Evolutionary conservation across 139 green algal genomes (phyloP).

Genomic region (Pleodorina starrii): DNA sequence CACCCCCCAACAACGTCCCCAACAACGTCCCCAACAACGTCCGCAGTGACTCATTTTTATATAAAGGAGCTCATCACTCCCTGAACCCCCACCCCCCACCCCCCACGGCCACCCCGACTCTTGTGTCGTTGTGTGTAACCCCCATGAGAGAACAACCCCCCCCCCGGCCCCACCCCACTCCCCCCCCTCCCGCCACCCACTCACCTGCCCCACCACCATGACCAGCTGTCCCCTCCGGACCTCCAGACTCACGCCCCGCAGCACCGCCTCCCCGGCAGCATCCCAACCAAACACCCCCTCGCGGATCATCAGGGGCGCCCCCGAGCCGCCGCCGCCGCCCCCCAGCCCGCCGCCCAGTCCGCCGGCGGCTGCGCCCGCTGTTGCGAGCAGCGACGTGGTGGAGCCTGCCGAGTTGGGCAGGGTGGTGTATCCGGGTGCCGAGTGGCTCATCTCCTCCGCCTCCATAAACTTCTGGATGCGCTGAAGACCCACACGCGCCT

Average conservation of each 20-base stretch:
- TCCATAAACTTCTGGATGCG: slow-evolving; percentile 87
- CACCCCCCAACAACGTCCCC: too few relatives aligned
- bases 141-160: too few relatives aligned
- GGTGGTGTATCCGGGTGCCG: slow-evolving; percentile 18
- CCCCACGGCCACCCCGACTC: too few relatives aligned
- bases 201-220: slow-evolving; percentile 72
- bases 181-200: neutral
- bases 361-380: neutral
- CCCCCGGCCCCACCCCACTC: neutral
- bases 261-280: neutral
- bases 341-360: neutral
- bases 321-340: slow-evolving; percentile 31
- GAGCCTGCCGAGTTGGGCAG: neutral
- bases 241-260: slow-evolving; percentile 42
- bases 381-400: neutral
- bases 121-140: too few relatives aligned
- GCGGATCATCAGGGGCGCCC: slow-evolving; percentile 50
- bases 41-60: too few relatives aligned
- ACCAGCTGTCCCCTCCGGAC: slow-evolving; percentile 65
- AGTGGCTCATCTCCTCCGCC: slow-evolving; percentile 72
- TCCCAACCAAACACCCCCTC: slow-evolving; percentile 55
- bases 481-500: slow-evolving; percentile 78
- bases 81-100: too few relatives aligned
- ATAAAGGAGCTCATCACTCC: too few relatives aligned
- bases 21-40: too few relatives aligned